These are phyloP conservation scores for Talaromyces nanjingensis DNA, from an alignment of 495 filamentous ascomycete species.

Conservation along the genomic window DNA sequence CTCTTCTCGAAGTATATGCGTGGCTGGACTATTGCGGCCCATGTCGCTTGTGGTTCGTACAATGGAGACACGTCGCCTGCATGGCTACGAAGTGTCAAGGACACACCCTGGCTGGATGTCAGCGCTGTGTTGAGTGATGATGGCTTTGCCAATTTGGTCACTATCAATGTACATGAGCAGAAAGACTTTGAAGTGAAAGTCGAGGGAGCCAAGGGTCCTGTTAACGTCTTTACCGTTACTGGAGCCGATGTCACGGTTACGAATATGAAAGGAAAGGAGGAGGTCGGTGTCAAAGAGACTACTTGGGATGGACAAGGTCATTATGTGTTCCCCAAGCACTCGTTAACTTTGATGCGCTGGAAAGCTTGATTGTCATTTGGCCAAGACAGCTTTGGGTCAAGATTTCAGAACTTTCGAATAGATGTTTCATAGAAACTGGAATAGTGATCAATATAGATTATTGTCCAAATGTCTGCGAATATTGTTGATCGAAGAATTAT, in stretches of 20 bases:
- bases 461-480: not conserved
- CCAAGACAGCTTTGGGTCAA: too few species aligned
- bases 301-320: slow-evolving; percentile 52
- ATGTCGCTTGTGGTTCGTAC: slow-evolving; percentile 54
- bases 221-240: slow-evolving; percentile 53
- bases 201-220: slow-evolving; percentile 40
- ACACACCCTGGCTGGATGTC: slow-evolving; percentile 66
- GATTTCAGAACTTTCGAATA: not conserved
- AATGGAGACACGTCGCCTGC: slow-evolving; percentile 55
- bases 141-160: slow-evolving; percentile 55
- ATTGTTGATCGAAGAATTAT: not conserved
- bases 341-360: slow-evolving; percentile 62
- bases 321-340: slow-evolving; percentile 58
- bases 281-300: slow-evolving; percentile 52
- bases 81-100: slow-evolving; percentile 57
- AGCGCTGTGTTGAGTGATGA: slow-evolving; percentile 57
- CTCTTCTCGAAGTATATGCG: slow-evolving; percentile 71
- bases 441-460: not conserved
- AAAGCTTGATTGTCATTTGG: slow-evolving; percentile 25
- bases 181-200: slow-evolving; percentile 50
- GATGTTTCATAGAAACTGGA: not conserved
- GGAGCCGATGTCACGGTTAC: slow-evolving; percentile 46
- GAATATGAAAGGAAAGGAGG: slow-evolving; percentile 54
- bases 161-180: slow-evolving; percentile 60
- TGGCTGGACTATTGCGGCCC: slow-evolving; percentile 55